These are phyloP conservation scores for Mortierella sp. DNA, from an alignment of 371 early-diverging fungal genomes.

Conservation along the genomic window DNA sequence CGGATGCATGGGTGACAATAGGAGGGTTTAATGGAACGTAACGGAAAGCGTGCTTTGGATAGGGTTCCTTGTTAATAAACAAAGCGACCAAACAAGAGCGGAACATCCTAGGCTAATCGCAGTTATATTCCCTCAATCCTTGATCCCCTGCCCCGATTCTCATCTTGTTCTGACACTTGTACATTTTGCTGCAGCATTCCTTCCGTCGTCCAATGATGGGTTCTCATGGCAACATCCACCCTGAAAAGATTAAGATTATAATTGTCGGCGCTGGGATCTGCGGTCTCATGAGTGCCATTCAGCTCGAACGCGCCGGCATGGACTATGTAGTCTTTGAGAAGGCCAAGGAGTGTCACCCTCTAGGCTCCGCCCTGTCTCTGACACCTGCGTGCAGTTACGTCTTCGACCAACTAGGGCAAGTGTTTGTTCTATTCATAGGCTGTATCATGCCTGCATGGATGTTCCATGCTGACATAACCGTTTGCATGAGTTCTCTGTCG, in stretches of 20 bases:
- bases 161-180: too few relatives aligned
- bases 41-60: too few relatives aligned
- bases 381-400: slow-evolving; percentile 33
- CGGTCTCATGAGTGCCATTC: slow-evolving; percentile 33
- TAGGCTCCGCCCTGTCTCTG: slow-evolving; percentile 31
- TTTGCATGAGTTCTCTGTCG: too few relatives aligned
- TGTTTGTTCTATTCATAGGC: background rate
- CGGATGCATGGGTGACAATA: too few relatives aligned
- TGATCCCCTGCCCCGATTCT: too few relatives aligned
- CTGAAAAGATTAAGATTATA: slow-evolving; percentile 23
- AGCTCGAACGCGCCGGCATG: slow-evolving; percentile 33
- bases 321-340: slow-evolving; percentile 35
- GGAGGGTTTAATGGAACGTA: too few relatives aligned
- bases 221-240: slow-evolving; percentile 1
- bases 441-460: too few relatives aligned
- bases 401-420: slow-evolving; percentile 34
- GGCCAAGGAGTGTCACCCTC: slow-evolving; percentile 8
- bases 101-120: too few relatives aligned
- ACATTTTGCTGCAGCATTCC: background rate
- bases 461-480: too few relatives aligned
- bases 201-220: background rate
- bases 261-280: slow-evolving; percentile 35
- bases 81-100: too few relatives aligned
- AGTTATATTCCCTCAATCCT: too few relatives aligned
- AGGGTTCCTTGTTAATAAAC: too few relatives aligned